Conservation (phyloP, 2,329 filamentous ascomycete species). For the Gremmenia infestans region DNA sequence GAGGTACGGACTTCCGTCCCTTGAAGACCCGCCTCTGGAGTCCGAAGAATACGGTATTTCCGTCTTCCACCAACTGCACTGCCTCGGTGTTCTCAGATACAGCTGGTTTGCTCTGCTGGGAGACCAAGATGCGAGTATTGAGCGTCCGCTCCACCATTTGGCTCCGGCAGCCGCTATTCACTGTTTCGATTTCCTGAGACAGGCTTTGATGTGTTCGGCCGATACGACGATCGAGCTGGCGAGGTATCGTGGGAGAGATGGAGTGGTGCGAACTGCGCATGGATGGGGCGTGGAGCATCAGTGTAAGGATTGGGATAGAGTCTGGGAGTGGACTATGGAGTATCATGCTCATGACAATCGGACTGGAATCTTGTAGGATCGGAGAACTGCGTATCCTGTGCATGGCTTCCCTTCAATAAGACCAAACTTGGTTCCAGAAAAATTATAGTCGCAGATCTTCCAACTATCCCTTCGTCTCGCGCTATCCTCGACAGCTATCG, state of each 20-base stretch:
- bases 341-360: neutral
- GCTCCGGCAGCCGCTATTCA: slow-evolving; percentile 3
- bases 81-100: neutral
- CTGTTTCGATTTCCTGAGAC: slow-evolving; percentile 15
- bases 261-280: neutral
- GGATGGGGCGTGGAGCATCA: neutral
- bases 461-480: too few species aligned
- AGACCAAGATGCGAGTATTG: neutral
- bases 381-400: too few species aligned
- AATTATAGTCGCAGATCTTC: too few species aligned
- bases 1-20: neutral
- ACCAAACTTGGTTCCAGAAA: too few species aligned
- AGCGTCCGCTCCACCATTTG: neutral
- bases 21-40: neutral
- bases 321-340: neutral
- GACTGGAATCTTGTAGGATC: neutral
- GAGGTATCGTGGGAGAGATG: neutral
- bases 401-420: too few species aligned
- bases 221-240: slow-evolving; percentile 9
- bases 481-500: too few species aligned
- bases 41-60: neutral
- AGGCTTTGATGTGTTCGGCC: slow-evolving; percentile 13
- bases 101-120: neutral
- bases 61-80: neutral
- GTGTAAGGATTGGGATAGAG: neutral